Evolutionary conservation across 164 flowering plant species (phyloP).

Genomic region (Magnolia officinalis): DNA sequence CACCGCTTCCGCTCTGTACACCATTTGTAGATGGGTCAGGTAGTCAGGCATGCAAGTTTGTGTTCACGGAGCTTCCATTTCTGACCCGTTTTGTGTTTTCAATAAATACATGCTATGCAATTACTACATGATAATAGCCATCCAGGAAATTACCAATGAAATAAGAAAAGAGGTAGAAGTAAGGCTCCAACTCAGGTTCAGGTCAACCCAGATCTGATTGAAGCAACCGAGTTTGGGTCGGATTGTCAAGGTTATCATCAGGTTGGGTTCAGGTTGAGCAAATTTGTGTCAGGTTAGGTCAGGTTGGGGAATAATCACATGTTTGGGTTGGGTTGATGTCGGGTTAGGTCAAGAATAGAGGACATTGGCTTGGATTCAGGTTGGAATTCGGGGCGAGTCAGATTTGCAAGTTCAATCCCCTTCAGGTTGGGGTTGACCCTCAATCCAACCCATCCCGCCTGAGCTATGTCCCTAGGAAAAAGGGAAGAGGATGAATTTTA

Average conservation of each 20-base stretch:
- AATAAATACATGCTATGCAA: constrained; percentile 4
- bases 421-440: background rate
- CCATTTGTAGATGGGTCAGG: constrained; percentile 78
- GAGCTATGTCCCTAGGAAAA: background rate
- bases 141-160: background rate
- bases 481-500: background rate
- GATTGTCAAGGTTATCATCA: too few relatives aligned
- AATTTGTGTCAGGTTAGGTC: too few relatives aligned
- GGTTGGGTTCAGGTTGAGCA: too few relatives aligned
- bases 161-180: background rate
- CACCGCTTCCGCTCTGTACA: constrained; percentile 43
- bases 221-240: too few relatives aligned
- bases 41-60: constrained; percentile 62
- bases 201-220: too few relatives aligned
- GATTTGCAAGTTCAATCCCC: too few relatives aligned
- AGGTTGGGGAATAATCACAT: too few relatives aligned
- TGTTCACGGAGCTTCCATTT: constrained; percentile 82
- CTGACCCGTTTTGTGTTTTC: constrained; percentile 63
- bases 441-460: background rate
- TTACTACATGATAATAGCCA: background rate
- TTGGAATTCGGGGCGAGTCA: background rate
- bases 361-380: too few relatives aligned
- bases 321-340: too few relatives aligned
- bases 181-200: too few relatives aligned
- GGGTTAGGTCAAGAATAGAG: too few relatives aligned